Evolutionary conservation across 2,329 filamentous ascomycete genomes (phyloP), one percentile per base, ranked within the genome.

Genomic region (Alternaria brassicicola): DNA sequence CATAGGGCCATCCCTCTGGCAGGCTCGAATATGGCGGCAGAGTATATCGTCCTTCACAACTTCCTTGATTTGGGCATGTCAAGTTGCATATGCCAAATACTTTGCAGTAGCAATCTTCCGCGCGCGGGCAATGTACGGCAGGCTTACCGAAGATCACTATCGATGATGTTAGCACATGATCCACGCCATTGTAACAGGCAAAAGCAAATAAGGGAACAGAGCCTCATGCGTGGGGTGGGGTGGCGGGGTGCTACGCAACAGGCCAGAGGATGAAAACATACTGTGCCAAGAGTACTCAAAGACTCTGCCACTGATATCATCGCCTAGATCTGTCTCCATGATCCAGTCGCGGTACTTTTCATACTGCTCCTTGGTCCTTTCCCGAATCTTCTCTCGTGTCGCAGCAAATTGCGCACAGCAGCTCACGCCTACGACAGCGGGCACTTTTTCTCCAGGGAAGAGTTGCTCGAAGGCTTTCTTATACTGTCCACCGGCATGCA

Each of bases 51-150:
- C 81, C 81, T 4, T 82, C 76, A 67, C 88, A 90, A 25, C 78
- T 79, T 21, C 80, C 77, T 17, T 78, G 69, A 1, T 78, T 72
- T 12, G 67, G 64, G 45, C 79, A 81, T 0, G 76, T 65, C 15
- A 85, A 63, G 53, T 81, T 64, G 72, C 88, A 91, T 25, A 88
- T 66, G 0, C 88, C 88, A 66, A 87, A 91, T 15, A 86, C 81
- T 38, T 87, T 85, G 76, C 88, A 90, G 72, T 90, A 90, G 70
- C 88, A 90, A 8, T 85, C 83, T 43, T 80, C 75, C 1, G 86
- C 86, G 17, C 79, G 78, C 0, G 88, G 88, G 63, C 88, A 91
- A 64, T 88, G 82, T 1, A 88, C 81, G 0, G 75, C 61, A 6
- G 68, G 65, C 26, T 78, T 78, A 2, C 75, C 75, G 57, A 78